phyloP scores from a whole-genome alignment of 805 yeast species.

The Metschnikowia baotianmanensis region DNA sequence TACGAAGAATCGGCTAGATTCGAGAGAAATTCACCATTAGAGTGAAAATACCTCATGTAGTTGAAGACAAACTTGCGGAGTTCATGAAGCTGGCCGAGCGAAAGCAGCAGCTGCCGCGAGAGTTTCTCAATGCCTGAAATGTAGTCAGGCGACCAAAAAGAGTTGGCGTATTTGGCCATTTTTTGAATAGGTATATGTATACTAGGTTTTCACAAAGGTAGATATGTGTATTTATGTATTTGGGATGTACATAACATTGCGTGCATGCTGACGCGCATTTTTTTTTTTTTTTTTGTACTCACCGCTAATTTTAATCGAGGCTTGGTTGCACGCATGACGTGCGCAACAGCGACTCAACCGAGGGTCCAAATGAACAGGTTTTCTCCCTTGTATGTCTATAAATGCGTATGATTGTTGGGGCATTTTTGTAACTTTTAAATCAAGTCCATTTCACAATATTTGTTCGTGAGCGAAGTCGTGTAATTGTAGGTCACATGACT shows the following conservation, averaged over 20 bases:
- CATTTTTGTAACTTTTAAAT: too few relatives aligned
- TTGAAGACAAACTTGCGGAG: constrained; percentile 35
- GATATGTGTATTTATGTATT: neutral
- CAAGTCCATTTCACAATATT: too few relatives aligned
- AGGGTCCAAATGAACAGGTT: too few relatives aligned
- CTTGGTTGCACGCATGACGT: too few relatives aligned
- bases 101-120: constrained; percentile 28
- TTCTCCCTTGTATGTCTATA: too few relatives aligned
- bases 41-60: constrained; percentile 35
- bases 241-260: neutral
- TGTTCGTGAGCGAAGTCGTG: too few relatives aligned
- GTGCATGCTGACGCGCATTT: constrained; percentile 1
- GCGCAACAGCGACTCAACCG: too few relatives aligned
- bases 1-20: constrained; percentile 26
- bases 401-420: too few relatives aligned
- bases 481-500: too few relatives aligned
- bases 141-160: constrained; percentile 44
- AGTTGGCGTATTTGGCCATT: constrained; percentile 28
- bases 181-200: neutral
- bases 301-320: too few relatives aligned
- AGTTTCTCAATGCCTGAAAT: constrained; percentile 34
- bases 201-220: neutral
- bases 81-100: constrained; percentile 41
- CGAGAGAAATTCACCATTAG: constrained; percentile 34
- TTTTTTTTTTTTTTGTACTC: too few relatives aligned